These are phyloP conservation scores for Artemisia tridentata DNA, from an alignment of 129 eudicot species.

Conservation along the genomic window DNA sequence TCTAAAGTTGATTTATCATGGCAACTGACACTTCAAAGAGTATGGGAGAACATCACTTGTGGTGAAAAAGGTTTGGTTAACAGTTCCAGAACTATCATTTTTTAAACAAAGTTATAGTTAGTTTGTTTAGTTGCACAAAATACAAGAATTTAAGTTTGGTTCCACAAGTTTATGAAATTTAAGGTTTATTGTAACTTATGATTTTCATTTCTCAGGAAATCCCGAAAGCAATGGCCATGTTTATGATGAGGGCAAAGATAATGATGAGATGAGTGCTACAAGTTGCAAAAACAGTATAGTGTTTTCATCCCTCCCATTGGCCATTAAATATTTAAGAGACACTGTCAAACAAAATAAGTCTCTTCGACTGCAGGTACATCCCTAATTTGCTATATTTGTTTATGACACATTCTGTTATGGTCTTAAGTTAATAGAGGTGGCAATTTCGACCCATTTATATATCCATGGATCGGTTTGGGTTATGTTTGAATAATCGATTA, in stretches of 20 bases:
- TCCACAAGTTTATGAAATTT: background rate
- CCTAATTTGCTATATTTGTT: background rate
- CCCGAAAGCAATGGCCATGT: slow-evolving; percentile 36
- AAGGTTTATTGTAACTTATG: background rate
- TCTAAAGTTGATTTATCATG: slow-evolving; percentile 71
- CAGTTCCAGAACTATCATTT: background rate
- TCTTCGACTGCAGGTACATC: slow-evolving; percentile 71
- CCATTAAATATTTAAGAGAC: slow-evolving; percentile 86
- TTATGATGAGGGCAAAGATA: slow-evolving; percentile 34
- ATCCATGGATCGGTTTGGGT: background rate
- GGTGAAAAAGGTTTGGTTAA: slow-evolving; percentile 45
- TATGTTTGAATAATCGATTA: background rate
- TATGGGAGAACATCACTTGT: slow-evolving; percentile 57
- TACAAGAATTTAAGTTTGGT: background rate
- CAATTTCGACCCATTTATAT: background rate
- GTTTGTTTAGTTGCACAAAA: background rate
- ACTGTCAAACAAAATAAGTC: slow-evolving; percentile 52
- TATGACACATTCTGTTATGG: background rate
- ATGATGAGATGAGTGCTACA: slow-evolving; percentile 29
- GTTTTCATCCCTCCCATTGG: slow-evolving; percentile 81
- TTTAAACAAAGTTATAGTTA: background rate
- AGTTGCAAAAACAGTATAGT: slow-evolving; percentile 66
- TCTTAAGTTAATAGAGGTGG: background rate
- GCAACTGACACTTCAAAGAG: slow-evolving; percentile 78
- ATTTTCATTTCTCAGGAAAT: slow-evolving; percentile 34